Base-by-base conservation (phyloP, 2,329 filamentous ascomycete species). In the Alternaria consortialis region DNA sequence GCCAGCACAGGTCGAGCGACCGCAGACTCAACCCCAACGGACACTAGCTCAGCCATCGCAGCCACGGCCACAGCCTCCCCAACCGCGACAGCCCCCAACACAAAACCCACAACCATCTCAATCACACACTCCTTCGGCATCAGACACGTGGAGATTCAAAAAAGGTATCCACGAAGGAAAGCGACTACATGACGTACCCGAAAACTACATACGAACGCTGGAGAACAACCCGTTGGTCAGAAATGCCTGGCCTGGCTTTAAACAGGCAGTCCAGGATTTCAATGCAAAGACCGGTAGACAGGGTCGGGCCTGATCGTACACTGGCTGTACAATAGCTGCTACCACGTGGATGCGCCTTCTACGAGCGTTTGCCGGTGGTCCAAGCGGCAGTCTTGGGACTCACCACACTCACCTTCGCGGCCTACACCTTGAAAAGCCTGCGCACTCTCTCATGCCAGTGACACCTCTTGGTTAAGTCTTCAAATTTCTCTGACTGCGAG, bases 231-330 rank as follows among this genome's bases (percentile, higher is more conserved):
- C 63, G 2, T 39, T 60, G 23, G 55, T 67, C 1, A 37, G 67
- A 15, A 42, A 71, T 9, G 63, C 61, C 1, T 72, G 70, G 70
- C 62, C 59, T 29, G 68, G 70, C 0, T 52, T 72, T 29, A 67
- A 46, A 13, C 61, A 61, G 15, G 68, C 68, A n/a, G 13, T 73
- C 20, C 58, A 55, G 20, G 63, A 71, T 32, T 68, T 67, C 51
- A 68, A 67, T 25, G 58, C 58, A n/a, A 68, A 63, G 52, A 71
- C 65, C n/a, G 69, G 69, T 20, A 60, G 68, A 25, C 39, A 56
- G 48, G 54, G 65, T 7, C 58, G 53, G 44, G 29, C n/a, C 29
- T 60, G 48, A 53, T 53, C 25, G 27, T 43, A 40, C 20, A 27
- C 27, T 27, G 39, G 13, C 31, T 34, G 34, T 56, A 46, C 20